Percentiles rank a stretch among this genome's conserved stretches.
Evolutionary conservation across 495 filamentous ascomycete genomes (phyloP).

Genomic region (Aspergillus haitiensis): DNA sequence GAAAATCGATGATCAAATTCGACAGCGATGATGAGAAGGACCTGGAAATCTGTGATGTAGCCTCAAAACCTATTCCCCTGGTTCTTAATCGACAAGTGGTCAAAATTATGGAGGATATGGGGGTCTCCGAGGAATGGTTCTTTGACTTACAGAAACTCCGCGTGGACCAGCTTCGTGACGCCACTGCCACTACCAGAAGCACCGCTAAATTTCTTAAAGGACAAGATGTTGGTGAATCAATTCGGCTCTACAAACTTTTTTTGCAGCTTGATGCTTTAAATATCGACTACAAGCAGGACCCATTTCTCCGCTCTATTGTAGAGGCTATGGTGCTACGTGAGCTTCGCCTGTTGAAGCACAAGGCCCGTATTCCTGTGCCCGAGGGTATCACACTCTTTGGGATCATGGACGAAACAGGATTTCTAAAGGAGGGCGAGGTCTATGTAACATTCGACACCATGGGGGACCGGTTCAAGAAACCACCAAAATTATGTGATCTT

Average conservation of each 20-base stretch:
- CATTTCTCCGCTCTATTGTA: constrained; percentile 62
- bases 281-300: constrained; percentile 62
- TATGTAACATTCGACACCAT: constrained; percentile 25
- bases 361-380: constrained; percentile 66
- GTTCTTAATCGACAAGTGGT: constrained; percentile 75
- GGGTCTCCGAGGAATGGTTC: constrained; percentile 56
- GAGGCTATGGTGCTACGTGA: constrained; percentile 64
- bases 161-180: constrained; percentile 55
- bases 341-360: constrained; percentile 72
- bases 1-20: constrained; percentile 81
- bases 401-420: constrained; percentile 78
- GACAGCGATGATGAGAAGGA: constrained; percentile 48
- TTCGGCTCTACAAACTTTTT: constrained; percentile 60
- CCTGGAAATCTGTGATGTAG: constrained; percentile 74
- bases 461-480: constrained; percentile 11
- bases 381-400: constrained; percentile 74
- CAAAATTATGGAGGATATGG: constrained; percentile 78
- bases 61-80: constrained; percentile 62
- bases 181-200: constrained; percentile 54
- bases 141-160: constrained; percentile 57
- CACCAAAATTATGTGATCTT: constrained; percentile 33
- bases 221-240: constrained; percentile 53
- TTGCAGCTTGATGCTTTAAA: constrained; percentile 50
- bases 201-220: constrained; percentile 62
- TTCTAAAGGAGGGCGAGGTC: constrained; percentile 54